Conservation (phyloP, 331 rosid species). For the Erythrophleum ivorense region DNA sequence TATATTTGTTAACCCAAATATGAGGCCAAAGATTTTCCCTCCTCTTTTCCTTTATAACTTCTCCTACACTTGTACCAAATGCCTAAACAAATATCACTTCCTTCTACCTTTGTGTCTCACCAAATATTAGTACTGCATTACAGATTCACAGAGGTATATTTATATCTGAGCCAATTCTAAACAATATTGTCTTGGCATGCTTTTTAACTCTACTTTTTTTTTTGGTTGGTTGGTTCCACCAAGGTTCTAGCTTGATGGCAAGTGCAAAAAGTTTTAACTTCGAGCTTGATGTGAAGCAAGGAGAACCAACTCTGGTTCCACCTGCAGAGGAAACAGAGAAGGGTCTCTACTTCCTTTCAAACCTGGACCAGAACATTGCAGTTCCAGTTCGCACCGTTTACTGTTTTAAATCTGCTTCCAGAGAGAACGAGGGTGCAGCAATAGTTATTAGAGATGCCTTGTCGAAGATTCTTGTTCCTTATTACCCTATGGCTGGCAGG, state of each 20-base stretch:
- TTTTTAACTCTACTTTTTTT: not conserved
- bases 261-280: not conserved
- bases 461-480: constrained; percentile 79
- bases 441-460: constrained; percentile 58
- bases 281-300: constrained; percentile 53
- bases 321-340: constrained; percentile 66
- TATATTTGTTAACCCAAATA: constrained; percentile 22
- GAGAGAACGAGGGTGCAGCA: constrained; percentile 71
- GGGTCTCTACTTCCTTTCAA: constrained; percentile 72
- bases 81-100: not conserved
- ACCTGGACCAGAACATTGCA: constrained; percentile 88
- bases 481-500: constrained; percentile 76
- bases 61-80: constrained; percentile 28
- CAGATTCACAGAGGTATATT: constrained; percentile 23
- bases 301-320: constrained; percentile 57
- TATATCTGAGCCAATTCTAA: not conserved
- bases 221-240: not conserved
- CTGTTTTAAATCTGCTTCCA: constrained; percentile 59
- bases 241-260: constrained; percentile 46
- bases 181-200: not conserved
- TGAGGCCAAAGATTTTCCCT: constrained; percentile 24
- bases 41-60: constrained; percentile 47
- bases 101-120: constrained; percentile 11
- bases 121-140: constrained; percentile 10
- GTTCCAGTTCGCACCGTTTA: constrained; percentile 70